phyloP scores from a whole-genome alignment of 768 basidiomycete species.

The Lactifluus rugatus region DNA sequence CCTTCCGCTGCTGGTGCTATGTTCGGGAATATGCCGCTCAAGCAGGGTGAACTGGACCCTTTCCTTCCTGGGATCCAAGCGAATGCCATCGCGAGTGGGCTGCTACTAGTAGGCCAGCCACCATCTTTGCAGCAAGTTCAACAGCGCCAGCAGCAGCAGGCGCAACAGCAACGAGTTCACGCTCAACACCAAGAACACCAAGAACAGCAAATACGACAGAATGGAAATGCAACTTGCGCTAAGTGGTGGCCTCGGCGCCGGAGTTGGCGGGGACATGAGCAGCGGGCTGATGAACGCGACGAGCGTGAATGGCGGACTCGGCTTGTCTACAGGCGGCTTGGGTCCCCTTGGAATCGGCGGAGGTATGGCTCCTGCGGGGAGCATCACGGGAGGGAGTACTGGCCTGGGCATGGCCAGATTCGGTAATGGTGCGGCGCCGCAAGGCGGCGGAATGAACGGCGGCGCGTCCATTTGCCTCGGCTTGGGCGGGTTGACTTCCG shows the following conservation, averaged over 20 bases:
- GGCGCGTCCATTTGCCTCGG: background rate
- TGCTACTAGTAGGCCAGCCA: conserved; percentile 2
- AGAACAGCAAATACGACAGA: conserved; percentile 7
- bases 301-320: conserved; percentile 1
- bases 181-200: conserved; percentile 7
- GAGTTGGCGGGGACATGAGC: conserved; percentile 1
- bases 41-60: conserved; percentile 17
- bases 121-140: background rate
- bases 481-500: conserved; percentile 1
- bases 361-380: background rate
- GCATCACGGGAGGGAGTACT: background rate
- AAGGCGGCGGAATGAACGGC: background rate
- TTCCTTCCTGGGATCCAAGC: conserved; percentile 17
- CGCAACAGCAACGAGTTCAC: background rate
- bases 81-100: conserved; percentile 11
- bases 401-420: background rate
- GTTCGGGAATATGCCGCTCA: conserved; percentile 12
- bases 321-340: conserved; percentile 1
- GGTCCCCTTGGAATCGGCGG: background rate
- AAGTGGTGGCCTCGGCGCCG: conserved; percentile 9
- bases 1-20: background rate
- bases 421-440: background rate
- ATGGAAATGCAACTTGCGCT: conserved; percentile 12
- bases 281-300: conserved; percentile 7
- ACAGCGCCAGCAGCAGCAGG: conserved; percentile 8